A percentile compares a stretch with the other conserved stretches of the same genome.
Evolutionary conservation across 352 stramenopile species (phyloP).

Genomic region (Phytophthora crassamura): DNA sequence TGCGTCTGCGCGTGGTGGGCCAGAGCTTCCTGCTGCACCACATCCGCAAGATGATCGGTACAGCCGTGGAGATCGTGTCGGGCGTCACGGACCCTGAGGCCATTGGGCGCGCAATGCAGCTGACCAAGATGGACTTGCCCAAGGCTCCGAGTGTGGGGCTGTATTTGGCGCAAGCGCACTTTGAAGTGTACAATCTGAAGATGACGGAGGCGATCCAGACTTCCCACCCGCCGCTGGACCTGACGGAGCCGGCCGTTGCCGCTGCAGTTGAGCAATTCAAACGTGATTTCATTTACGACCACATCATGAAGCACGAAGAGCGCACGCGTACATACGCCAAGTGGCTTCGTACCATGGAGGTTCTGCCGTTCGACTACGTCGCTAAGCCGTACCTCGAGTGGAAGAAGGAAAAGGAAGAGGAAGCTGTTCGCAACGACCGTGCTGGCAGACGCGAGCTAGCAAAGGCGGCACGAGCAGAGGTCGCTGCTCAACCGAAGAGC

Average conservation of each 20-base stretch:
- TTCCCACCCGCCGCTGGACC: conserved; percentile 67
- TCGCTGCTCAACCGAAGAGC: conserved; percentile 8
- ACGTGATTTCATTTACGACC: conserved; percentile 74
- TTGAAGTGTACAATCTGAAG: conserved; percentile 88
- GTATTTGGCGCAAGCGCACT: conserved; percentile 87
- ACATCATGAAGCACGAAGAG: conserved; percentile 87
- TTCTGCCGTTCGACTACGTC: conserved; percentile 76
- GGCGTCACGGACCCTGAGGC: conserved; percentile 56
- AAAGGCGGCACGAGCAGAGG: conserved; percentile 33
- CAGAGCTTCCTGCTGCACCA: conserved; percentile 98
- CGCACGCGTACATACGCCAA: conserved; percentile 80
- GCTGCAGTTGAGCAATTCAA: conserved; percentile 81
- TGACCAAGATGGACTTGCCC: conserved; percentile 88
- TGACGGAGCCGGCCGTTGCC: conserved; percentile 61
- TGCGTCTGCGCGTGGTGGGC: conserved; percentile 94
- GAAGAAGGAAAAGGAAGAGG: conserved; percentile 82
- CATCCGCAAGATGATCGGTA: conserved; percentile 98
- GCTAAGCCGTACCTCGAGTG: conserved; percentile 64
- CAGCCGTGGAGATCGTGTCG: conserved; percentile 76
- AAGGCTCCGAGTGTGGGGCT: conserved; percentile 88
- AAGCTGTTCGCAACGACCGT: conserved; percentile 46
- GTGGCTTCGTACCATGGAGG: conserved; percentile 77
- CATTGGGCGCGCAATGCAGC: conserved; percentile 63
- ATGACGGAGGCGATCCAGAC: conserved; percentile 73
- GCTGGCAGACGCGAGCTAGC: conserved; percentile 50